These are phyloP conservation scores for Piper longum DNA, from an alignment of 164 flowering plant species.

Conservation along the genomic window DNA sequence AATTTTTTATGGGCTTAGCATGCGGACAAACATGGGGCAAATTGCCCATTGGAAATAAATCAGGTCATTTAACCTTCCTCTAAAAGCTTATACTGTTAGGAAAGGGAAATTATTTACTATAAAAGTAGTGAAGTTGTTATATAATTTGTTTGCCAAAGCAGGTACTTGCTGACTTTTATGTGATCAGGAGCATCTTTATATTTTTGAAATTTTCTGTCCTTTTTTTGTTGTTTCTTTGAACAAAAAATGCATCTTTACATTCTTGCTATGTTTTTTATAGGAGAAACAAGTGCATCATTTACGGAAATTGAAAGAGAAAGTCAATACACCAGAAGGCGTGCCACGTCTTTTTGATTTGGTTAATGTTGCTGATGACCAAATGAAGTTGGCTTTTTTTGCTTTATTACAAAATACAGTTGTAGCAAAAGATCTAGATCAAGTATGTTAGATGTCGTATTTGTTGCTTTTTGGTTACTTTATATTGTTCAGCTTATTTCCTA, in stretches of 20 bases:
- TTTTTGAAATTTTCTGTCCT: background rate
- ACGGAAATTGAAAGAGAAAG: constrained; percentile 45
- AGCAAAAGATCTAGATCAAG: constrained; percentile 92
- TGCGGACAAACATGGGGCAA: too few species aligned
- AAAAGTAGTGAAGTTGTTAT: too few species aligned
- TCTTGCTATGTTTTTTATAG: constrained; percentile 21
- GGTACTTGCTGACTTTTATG: background rate
- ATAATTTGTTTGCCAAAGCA: too few species aligned
- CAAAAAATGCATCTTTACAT: background rate
- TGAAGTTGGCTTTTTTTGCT: constrained; percentile 86
- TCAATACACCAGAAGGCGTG: constrained; percentile 72
- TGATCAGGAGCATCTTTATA: background rate
- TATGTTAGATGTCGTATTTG: constrained; percentile 9
- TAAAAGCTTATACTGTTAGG: too few species aligned
- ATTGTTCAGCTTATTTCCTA: too few species aligned
- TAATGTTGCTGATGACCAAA: constrained; percentile 67
- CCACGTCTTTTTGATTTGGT: constrained; percentile 92
- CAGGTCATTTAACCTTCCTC: too few species aligned
- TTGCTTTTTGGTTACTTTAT: background rate
- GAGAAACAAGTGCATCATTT: constrained; percentile 62
- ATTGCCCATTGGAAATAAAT: too few species aligned
- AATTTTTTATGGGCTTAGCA: too few species aligned
- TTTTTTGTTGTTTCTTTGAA: too few species aligned
- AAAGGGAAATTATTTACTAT: too few species aligned
- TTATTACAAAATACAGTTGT: constrained; percentile 75